Conservation (phyloP, 495 filamentous ascomycete genomes). For the Trichoderma erinaceum region DNA sequence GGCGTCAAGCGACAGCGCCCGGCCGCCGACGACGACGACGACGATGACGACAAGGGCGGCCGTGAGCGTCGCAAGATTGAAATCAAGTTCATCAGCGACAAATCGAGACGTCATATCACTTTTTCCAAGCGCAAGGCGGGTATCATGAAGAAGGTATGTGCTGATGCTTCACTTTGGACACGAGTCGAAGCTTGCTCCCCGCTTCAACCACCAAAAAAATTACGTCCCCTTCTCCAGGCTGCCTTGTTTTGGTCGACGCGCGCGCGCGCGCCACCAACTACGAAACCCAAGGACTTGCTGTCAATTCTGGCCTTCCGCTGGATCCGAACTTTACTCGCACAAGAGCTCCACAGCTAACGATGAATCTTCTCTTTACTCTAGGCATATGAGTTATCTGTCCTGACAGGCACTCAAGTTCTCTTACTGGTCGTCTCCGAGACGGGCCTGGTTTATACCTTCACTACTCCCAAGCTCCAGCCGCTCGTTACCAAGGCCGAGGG, state of each 20-base stretch:
- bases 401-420: constrained; percentile 96
- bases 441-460: constrained; percentile 98
- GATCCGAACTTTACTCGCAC: neutral
- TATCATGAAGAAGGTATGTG: constrained; percentile 99
- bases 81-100: constrained; percentile 99
- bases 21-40: constrained; percentile 89
- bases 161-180: neutral
- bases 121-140: constrained; percentile 99
- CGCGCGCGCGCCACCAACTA: neutral
- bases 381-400: constrained; percentile 96
- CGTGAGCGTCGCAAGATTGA: constrained; percentile 99
- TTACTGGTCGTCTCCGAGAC: constrained; percentile 98
- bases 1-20: constrained; percentile 87
- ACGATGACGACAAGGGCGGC: constrained; percentile 96
- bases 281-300: neutral
- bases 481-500: constrained; percentile 98
- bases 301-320: constrained; percentile 20
- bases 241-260: neutral
- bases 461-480: constrained; percentile 97
- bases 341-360: neutral
- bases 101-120: constrained; percentile 98
- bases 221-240: neutral
- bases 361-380: constrained; percentile 29
- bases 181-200: neutral
- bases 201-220: neutral